Percentiles rank a stretch among this genome's conserved stretches.
Evolutionary conservation across 371 early-diverging fungal species (phyloP).

Genomic region (Mucor plumbeus): DNA sequence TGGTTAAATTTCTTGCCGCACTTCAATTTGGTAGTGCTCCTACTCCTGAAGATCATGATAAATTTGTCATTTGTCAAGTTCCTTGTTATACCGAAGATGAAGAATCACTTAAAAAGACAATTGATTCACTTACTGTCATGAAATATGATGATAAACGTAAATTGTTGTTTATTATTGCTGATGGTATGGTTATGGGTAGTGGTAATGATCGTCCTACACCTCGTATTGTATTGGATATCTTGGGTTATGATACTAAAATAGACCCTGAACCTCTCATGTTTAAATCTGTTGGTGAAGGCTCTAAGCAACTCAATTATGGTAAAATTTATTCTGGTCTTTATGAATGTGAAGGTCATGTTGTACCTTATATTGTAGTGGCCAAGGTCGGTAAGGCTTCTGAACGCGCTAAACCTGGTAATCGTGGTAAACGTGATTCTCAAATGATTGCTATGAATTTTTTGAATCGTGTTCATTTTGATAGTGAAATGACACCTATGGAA

Average conservation of each 20-base stretch:
- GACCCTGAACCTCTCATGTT: conserved; percentile 91
- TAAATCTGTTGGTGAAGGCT: conserved; percentile 87
- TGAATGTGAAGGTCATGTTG: conserved; percentile 81
- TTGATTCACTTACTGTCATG: conserved; percentile 89
- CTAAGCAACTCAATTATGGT: conserved; percentile 90
- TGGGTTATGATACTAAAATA: conserved; percentile 82
- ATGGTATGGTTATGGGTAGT: conserved; percentile 90
- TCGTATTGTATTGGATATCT: conserved; percentile 90
- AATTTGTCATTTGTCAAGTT: conserved; percentile 88
- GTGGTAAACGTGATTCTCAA: conserved; percentile 99
- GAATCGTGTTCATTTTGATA: conserved; percentile 93
- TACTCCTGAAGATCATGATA: conserved; percentile 85
- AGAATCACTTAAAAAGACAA: conserved; percentile 87
- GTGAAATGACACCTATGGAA: conserved; percentile 86
- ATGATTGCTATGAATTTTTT: conserved; percentile 97
- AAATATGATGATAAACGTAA: conserved; percentile 94
- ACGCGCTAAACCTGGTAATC: conserved; percentile 86
- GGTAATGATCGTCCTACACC: conserved; percentile 98
- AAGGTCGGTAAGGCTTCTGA: conserved; percentile 87
- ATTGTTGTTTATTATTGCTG: conserved; percentile 87
- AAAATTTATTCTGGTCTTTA: conserved; percentile 97
- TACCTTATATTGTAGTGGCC: conserved; percentile 92
- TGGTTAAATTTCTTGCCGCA: conserved; percentile 90
- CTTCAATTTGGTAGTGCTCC: conserved; percentile 80
- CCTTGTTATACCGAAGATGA: conserved; percentile 99